Evolutionary conservation across 2,329 filamentous ascomycete species (phyloP), one percentile per base, ranked within the genome.

Genomic region (Aspergillus terreus): DNA sequence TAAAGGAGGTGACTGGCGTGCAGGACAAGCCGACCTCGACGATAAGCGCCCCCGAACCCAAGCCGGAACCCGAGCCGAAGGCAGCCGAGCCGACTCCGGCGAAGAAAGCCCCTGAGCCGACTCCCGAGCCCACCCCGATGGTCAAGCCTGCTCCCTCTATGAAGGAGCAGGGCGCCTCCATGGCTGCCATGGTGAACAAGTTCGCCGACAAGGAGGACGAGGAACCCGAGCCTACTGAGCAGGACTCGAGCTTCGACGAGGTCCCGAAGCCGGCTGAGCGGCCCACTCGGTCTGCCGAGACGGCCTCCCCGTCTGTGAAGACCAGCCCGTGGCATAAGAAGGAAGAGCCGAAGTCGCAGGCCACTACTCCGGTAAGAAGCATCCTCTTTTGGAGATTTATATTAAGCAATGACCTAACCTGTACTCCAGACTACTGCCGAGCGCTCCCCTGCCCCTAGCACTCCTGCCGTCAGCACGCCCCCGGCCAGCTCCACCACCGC

Each of bases 201-300:
- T 96, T 89, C 72, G 87, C 90, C 61, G 91, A 95, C 67, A 82
- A 85, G 6, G 82, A 82, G n/a, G 81, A 83, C 1, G 73, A 75
- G 2, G 76, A 77, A 9, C 64, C 73, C 19, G 79, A 81, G 2
- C 33, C n/a, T 14, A 17, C 32, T 6, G 78, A 85, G 44, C 86
- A 89, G 52, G 80, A 82, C 25, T 92, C 89, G 1, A 90, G 86
- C 73, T 96, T 96, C 60, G 92, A 96, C 67, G 90, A 96, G 66
- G 81, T 94, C 30, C 72, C 86, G 30, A 90, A 90, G 66, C 88
- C 90, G 17, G 75, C 82, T 10, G 86, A 89, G 61, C 85, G 87
- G 44, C 75, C 73, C n/a, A 61, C 76, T 40, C 63, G 59, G 43
- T 55, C 66, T 14, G 44, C 59, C 17, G 60, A 58, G 6, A 47